phyloP scores from a whole-genome alignment of 495 filamentous ascomycete genomes.

The Tuber indicum region DNA sequence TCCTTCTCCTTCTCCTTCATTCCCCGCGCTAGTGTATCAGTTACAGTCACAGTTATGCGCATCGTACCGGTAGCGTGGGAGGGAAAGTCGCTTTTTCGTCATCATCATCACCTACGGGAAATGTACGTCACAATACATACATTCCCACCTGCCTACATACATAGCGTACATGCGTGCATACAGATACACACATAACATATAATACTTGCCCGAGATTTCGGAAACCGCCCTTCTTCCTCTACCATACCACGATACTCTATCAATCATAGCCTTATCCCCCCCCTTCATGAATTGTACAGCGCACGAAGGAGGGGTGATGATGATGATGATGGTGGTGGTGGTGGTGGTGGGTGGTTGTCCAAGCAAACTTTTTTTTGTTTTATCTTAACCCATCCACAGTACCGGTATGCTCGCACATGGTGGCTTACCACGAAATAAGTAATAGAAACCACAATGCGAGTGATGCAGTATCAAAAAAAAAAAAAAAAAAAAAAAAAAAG shows the following conservation, averaged over 20 bases:
- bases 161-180: neutral
- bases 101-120: neutral
- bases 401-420: neutral
- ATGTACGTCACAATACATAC: neutral
- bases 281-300: neutral
- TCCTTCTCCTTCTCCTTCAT: neutral
- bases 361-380: neutral
- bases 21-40: neutral
- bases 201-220: neutral
- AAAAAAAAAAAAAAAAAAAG: neutral
- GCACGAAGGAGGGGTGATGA: neutral
- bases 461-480: neutral
- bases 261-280: neutral
- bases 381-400: neutral
- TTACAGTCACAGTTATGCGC: neutral
- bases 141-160: neutral
- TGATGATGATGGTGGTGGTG: neutral
- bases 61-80: neutral
- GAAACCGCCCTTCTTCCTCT: neutral
- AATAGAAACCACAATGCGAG: neutral
- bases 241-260: neutral
- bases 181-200: neutral
- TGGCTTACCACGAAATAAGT: neutral
- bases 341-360: neutral
- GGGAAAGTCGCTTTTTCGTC: neutral